Evolutionary conservation across 306 rosid species (phyloP).

Genomic region (Corylus americana): DNA sequence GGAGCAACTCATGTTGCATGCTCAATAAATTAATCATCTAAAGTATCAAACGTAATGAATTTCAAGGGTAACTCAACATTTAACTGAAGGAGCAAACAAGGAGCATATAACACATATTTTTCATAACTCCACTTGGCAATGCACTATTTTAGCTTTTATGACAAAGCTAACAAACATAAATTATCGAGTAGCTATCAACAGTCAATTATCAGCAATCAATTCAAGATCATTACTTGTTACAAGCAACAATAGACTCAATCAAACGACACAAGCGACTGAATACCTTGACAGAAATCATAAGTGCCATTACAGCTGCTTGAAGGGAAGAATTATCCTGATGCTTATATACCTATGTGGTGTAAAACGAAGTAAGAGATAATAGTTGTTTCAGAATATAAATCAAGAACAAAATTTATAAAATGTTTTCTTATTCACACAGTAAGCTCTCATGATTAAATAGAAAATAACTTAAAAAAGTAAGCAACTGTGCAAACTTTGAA

Average conservation of each 20-base stretch:
- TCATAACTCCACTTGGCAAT: neutral
- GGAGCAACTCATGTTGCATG: neutral
- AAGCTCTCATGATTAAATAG: neutral
- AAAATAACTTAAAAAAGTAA: neutral
- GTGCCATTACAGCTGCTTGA: conserved; percentile 7
- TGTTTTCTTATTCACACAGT: neutral
- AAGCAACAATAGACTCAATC: neutral
- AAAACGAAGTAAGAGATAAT: neutral
- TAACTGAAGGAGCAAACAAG: neutral
- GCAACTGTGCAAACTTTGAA: neutral
- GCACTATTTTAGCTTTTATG: neutral
- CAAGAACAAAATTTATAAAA: neutral
- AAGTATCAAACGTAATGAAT: neutral
- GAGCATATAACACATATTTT: neutral
- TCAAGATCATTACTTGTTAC: neutral
- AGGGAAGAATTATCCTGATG: neutral
- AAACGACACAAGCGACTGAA: neutral
- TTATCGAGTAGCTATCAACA: neutral
- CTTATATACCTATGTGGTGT: conserved; percentile 1
- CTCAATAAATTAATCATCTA: neutral
- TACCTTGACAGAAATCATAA: conserved; percentile 8
- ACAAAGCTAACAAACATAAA: neutral
- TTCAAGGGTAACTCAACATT: neutral
- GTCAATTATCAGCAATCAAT: neutral
- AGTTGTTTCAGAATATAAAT: neutral